phyloP scores from a whole-genome alignment of 768 basidiomycete species.

The Leccinum uliginosum region DNA sequence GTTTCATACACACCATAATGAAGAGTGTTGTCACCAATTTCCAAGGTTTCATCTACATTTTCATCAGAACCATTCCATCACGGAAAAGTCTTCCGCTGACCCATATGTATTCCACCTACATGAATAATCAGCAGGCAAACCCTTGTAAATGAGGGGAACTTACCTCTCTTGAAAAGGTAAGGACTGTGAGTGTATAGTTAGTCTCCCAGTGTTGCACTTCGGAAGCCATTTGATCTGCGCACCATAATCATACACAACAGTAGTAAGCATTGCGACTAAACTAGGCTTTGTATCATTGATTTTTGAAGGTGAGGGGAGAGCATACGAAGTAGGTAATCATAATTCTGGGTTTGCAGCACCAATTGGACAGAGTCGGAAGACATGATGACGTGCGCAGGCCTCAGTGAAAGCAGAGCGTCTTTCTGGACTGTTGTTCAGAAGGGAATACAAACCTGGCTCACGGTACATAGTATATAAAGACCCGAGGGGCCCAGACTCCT shows the following conservation, averaged over 20 bases:
- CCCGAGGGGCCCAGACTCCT: neutral
- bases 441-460: neutral
- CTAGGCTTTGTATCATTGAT: neutral
- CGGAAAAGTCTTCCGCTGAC: neutral
- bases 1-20: neutral
- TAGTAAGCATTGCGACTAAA: neutral
- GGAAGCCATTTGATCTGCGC: neutral
- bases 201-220: neutral
- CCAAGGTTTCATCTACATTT: neutral
- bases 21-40: neutral
- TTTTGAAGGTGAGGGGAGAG: neutral
- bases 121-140: neutral
- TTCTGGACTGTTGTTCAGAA: neutral
- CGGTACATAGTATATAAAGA: neutral
- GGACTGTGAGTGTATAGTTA: neutral
- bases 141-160: neutral
- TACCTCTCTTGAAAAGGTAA: neutral
- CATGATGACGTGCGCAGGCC: neutral
- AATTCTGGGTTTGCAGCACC: neutral
- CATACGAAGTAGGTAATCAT: neutral
- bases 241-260: neutral
- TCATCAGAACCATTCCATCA: neutral
- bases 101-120: neutral
- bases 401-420: neutral
- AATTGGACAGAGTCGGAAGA: neutral